Conservation (phyloP, 139 green algal species). For the Picochlorum sp. region DNA sequence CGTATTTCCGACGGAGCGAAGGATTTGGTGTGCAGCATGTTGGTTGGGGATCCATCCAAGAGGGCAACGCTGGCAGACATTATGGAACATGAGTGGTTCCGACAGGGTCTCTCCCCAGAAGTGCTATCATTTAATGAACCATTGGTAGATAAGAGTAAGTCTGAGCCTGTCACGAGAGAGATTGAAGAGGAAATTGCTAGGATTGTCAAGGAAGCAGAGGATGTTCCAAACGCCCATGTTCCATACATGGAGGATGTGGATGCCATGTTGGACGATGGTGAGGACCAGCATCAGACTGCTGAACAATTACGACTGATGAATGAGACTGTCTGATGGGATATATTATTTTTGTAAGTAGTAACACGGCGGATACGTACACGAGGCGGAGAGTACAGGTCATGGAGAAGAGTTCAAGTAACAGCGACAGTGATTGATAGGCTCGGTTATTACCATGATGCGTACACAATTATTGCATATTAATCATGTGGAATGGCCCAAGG, state of each 20-base stretch:
- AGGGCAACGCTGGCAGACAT: slow-evolving; percentile 61
- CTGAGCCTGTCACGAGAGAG: slow-evolving; percentile 4
- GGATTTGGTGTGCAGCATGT: slow-evolving; percentile 58
- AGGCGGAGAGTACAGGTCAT: no score
- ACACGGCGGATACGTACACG: no score
- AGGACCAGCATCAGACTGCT: neutral
- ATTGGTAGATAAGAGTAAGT: slow-evolving; percentile 11
- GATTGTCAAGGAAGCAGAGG: slow-evolving; percentile 30
- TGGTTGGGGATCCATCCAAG: slow-evolving; percentile 53
- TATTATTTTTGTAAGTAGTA: no score
- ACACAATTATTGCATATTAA: no score
- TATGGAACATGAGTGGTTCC: slow-evolving; percentile 49
- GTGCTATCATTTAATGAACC: slow-evolving; percentile 30
- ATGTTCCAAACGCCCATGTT: neutral
- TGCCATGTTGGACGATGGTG: slow-evolving; percentile 8
- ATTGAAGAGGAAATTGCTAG: slow-evolving; percentile 38
- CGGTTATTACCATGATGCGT: no score
- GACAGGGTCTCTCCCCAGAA: slow-evolving; percentile 13
- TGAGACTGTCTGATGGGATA: neutral
- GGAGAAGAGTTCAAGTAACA: no score
- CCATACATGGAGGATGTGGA: slow-evolving; percentile 12
- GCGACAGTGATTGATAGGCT: no score
- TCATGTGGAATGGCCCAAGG: no score
- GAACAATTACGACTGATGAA: neutral
- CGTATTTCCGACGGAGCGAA: slow-evolving; percentile 27